Evolutionary conservation across 2,329 filamentous ascomycete species (phyloP).

Genomic region (Ophiosphaerella narmari): DNA sequence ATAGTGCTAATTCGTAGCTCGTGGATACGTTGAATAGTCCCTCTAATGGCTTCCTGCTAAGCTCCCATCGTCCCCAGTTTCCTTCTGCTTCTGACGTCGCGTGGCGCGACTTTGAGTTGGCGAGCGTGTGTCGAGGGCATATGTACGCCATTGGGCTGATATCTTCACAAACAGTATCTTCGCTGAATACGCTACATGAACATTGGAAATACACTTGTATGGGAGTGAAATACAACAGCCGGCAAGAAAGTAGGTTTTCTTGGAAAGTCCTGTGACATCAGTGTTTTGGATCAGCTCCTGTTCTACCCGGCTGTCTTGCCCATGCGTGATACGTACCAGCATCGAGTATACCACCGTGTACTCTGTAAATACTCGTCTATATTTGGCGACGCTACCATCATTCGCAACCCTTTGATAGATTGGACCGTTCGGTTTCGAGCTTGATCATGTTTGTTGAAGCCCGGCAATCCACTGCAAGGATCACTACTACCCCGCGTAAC

Average conservation of each 20-base stretch:
- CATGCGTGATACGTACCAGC: not conserved
- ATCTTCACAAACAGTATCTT: slow-evolving; percentile 1
- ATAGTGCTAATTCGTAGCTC: slow-evolving; percentile 1
- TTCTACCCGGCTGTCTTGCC: not conserved
- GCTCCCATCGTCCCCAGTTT: slow-evolving; percentile 1
- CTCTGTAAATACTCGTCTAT: not conserved
- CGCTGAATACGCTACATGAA: not conserved
- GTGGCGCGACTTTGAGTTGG: slow-evolving; percentile 3
- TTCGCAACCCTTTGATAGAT: not conserved
- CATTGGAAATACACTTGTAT: slow-evolving; percentile 3
- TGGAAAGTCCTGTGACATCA: not conserved
- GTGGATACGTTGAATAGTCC: not conserved
- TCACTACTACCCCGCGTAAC: not conserved
- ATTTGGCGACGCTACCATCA: slow-evolving; percentile 1
- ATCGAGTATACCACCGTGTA: slow-evolving; percentile 1
- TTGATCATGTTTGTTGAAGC: not conserved
- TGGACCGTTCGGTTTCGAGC: not conserved
- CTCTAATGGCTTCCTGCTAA: slow-evolving; percentile 4
- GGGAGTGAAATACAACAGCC: slow-evolving; percentile 1
- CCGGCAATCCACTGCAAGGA: slow-evolving; percentile 5
- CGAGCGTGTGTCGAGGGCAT: slow-evolving; percentile 2
- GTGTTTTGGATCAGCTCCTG: not conserved
- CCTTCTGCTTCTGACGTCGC: not conserved
- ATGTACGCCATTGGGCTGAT: not conserved
- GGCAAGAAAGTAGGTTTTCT: not conserved